Conservation (phyloP, 75 land plant species). For the Sequoia sempervirens region DNA sequence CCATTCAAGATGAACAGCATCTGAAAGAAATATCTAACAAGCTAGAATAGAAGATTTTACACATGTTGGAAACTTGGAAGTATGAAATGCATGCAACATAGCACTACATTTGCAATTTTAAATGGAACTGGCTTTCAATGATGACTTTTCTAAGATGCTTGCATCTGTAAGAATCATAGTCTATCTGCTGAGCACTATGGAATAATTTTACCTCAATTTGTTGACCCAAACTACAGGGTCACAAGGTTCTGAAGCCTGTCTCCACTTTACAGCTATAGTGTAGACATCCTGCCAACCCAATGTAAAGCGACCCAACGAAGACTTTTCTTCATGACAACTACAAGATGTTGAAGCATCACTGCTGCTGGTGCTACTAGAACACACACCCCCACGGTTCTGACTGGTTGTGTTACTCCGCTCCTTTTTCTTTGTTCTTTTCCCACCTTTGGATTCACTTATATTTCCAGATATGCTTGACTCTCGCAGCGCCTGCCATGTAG, state of each 20-base stretch:
- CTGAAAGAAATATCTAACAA: neutral
- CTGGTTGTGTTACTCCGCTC: conserved; percentile 37
- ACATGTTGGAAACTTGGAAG: neutral
- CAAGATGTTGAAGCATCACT: conserved; percentile 44
- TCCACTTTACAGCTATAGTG: conserved; percentile 86
- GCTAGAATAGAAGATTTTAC: neutral
- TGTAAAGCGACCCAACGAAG: conserved; percentile 27
- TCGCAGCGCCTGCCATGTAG: conserved; percentile 67
- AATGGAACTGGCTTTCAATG: neutral
- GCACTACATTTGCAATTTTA: neutral
- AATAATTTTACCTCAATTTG: conserved; percentile 62
- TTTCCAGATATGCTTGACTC: conserved; percentile 34
- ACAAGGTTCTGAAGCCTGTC: conserved; percentile 96
- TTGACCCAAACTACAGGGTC: conserved; percentile 96
- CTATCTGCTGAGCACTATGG: neutral
- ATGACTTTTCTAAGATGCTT: neutral
- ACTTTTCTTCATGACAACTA: conserved; percentile 52
- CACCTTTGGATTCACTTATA: conserved; percentile 36
- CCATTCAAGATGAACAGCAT: neutral
- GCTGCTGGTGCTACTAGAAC: conserved; percentile 53
- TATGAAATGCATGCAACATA: neutral
- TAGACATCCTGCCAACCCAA: conserved; percentile 82
- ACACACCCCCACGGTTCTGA: conserved; percentile 76
- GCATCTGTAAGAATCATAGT: neutral
- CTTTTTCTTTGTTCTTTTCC: conserved; percentile 56